These are phyloP conservation scores for Penicillium desertorum DNA, from an alignment of 495 filamentous ascomycete genomes.

Conservation along the genomic window DNA sequence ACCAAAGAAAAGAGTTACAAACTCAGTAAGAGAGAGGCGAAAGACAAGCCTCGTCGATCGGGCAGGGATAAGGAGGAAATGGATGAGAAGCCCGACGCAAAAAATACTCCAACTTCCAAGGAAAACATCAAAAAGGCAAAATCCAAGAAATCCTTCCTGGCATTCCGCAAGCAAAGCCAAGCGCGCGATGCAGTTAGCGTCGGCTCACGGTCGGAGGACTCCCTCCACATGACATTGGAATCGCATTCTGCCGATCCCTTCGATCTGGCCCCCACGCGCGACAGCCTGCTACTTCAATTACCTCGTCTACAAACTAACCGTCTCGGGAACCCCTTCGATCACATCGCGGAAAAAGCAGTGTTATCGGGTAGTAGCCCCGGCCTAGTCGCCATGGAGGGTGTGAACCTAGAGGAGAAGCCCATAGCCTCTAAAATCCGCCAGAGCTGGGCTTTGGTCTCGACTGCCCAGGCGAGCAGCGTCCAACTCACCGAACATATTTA, in stretches of 20 bases:
- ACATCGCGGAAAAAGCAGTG: neutral
- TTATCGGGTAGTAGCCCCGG: neutral
- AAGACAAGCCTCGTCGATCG: constrained; percentile 1
- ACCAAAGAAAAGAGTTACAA: neutral
- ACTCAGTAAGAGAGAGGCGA: neutral
- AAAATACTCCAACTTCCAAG: neutral
- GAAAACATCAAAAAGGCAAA: constrained; percentile 5
- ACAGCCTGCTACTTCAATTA: constrained; percentile 32
- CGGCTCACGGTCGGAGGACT: constrained; percentile 8
- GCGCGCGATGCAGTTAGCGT: constrained; percentile 4
- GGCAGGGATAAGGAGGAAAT: constrained; percentile 5
- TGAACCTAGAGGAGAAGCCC: constrained; percentile 1
- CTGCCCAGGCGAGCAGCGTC: constrained; percentile 23
- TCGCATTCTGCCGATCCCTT: constrained; percentile 17
- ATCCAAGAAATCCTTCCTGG: constrained; percentile 10
- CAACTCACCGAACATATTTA: constrained; percentile 32
- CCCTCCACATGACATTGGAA: constrained; percentile 6
- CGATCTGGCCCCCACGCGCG: constrained; percentile 21
- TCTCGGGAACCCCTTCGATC: constrained; percentile 17
- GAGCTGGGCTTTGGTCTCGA: constrained; percentile 18
- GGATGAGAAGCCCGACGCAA: neutral
- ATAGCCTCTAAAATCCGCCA: constrained; percentile 20
- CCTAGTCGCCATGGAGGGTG: neutral
- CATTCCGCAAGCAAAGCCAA: constrained; percentile 11
- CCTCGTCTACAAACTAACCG: constrained; percentile 42